These are phyloP conservation scores for Skeletonema grethae DNA, from an alignment of 108 stramenopile species.

Conservation along the genomic window DNA sequence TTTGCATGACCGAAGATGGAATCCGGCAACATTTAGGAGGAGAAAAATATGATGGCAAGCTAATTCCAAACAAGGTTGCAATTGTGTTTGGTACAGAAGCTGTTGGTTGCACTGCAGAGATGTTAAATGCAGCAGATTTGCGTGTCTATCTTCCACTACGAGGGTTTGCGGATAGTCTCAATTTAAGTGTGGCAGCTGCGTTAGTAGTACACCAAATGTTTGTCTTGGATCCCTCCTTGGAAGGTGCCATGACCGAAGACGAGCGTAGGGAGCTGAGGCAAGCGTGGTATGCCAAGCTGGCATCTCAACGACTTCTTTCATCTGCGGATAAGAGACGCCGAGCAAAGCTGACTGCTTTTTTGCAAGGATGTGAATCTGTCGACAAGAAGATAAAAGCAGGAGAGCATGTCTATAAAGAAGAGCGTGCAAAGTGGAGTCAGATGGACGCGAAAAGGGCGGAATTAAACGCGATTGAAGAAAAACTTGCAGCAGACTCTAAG, in stretches of 20 bases:
- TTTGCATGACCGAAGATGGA: slow-evolving; percentile 52
- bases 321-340: slow-evolving; percentile 60
- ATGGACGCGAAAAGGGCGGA: slow-evolving; percentile 38
- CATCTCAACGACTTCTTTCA: slow-evolving; percentile 69
- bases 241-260: slow-evolving; percentile 68
- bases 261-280: slow-evolving; percentile 56
- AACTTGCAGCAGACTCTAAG: slow-evolving; percentile 25
- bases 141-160: slow-evolving; percentile 89
- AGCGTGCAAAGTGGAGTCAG: slow-evolving; percentile 57
- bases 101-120: slow-evolving; percentile 80
- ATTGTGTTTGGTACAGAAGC: slow-evolving; percentile 92
- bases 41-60: slow-evolving; percentile 25
- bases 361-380: slow-evolving; percentile 56
- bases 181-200: slow-evolving; percentile 88
- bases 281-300: slow-evolving; percentile 82
- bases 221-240: slow-evolving; percentile 66
- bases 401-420: slow-evolving; percentile 34
- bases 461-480: slow-evolving; percentile 53
- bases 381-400: slow-evolving; percentile 39
- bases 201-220: slow-evolving; percentile 85
- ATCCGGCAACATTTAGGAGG: slow-evolving; percentile 22
- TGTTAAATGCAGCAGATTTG: slow-evolving; percentile 73
- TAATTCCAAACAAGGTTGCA: slow-evolving; percentile 84
- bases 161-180: slow-evolving; percentile 92
- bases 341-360: slow-evolving; percentile 34